Percentiles rank a stretch among this genome's conserved stretches.
phyloP scores from a whole-genome alignment of 805 yeast genomes.

The Saccharomycopsis selenospora region DNA sequence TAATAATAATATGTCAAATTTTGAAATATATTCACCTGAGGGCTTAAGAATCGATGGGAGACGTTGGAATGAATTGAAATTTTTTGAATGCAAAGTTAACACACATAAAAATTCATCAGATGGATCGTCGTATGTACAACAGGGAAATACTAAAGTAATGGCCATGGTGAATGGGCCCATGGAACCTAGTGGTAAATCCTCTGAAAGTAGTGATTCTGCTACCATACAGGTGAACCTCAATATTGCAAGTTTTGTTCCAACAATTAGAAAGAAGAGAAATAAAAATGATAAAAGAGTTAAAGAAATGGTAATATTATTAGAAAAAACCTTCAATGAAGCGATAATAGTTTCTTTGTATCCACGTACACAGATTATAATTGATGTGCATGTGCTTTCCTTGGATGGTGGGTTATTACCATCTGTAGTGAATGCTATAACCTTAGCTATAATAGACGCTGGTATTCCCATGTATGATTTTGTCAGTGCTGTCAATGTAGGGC shows the following conservation, averaged over 20 bases:
- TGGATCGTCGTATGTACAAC: constrained; percentile 88
- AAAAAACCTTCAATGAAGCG: constrained; percentile 67
- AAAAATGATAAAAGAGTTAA: constrained; percentile 63
- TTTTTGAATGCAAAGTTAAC: constrained; percentile 71
- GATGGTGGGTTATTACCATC: constrained; percentile 86
- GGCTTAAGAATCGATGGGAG: constrained; percentile 92
- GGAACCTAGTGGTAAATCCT: constrained; percentile 64
- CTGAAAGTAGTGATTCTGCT: constrained; percentile 38
- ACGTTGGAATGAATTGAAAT: constrained; percentile 87
- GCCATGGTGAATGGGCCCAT: constrained; percentile 85
- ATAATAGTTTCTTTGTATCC: constrained; percentile 71
- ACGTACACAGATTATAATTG: constrained; percentile 70
- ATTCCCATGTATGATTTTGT: constrained; percentile 90
- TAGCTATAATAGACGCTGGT: constrained; percentile 93
- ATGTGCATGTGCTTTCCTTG: constrained; percentile 71
- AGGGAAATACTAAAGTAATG: constrained; percentile 83
- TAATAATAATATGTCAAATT: constrained; percentile 49
- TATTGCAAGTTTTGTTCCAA: constrained; percentile 55
- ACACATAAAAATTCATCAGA: constrained; percentile 86
- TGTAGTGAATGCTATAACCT: constrained; percentile 76
- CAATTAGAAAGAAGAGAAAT: constrained; percentile 62
- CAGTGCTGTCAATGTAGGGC: constrained; percentile 71
- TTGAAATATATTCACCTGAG: constrained; percentile 90
- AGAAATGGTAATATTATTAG: constrained; percentile 60
- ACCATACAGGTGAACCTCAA: constrained; percentile 56